phyloP scores from a whole-genome alignment of 1,284 basidiomycete species.

The Stygiomarasmius scandens region DNA sequence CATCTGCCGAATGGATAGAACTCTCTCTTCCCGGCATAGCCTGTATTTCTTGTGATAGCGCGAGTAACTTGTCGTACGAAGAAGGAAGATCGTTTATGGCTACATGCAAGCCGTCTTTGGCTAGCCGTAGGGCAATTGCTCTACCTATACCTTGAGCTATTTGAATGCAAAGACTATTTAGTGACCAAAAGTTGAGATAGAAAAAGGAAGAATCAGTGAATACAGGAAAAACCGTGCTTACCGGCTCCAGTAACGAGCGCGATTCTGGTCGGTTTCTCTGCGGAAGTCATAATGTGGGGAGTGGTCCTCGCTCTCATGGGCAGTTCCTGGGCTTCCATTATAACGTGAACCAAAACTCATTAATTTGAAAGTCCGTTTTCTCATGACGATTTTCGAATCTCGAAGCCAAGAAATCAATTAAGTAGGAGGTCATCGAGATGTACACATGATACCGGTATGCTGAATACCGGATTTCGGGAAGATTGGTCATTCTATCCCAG shows the following conservation, averaged over 20 bases:
- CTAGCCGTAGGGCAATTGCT: constrained; percentile 36
- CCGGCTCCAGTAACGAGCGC: background rate
- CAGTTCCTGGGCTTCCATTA: no score
- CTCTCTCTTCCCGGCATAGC: constrained; percentile 23
- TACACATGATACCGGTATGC: no score
- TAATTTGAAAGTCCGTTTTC: no score
- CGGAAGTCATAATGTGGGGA: no score
- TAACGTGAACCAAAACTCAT: no score
- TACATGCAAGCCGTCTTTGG: constrained; percentile 38
- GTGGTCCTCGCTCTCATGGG: no score
- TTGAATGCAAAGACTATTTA: no score
- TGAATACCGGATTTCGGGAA: no score
- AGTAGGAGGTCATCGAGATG: no score
- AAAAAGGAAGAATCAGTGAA: background rate
- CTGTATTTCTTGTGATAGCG: constrained; percentile 28
- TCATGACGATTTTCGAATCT: no score
- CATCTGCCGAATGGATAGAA: constrained; percentile 30
- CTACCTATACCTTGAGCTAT: constrained; percentile 36
- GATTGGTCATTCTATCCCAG: no score
- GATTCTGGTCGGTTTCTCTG: background rate
- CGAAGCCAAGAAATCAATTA: no score
- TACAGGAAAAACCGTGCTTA: background rate
- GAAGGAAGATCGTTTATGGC: constrained; percentile 35
- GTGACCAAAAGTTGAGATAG: background rate
- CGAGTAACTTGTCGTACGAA: constrained; percentile 23